phyloP scores from a whole-genome alignment of 2,329 filamentous ascomycete genomes.

The Ceratocystis papillata region DNA sequence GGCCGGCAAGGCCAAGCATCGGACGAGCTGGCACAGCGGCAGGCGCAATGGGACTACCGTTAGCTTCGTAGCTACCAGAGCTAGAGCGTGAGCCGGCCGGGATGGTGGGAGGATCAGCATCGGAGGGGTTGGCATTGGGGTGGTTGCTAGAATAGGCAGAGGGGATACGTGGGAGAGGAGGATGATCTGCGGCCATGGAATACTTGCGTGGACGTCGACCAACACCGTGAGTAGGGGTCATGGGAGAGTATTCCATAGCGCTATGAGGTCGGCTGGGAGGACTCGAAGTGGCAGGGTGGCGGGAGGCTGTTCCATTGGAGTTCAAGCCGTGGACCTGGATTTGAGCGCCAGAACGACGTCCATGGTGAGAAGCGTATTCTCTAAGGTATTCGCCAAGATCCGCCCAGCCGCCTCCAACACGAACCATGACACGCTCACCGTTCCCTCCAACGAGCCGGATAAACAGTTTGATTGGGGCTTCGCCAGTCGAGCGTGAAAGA shows the following conservation, averaged over 20 bases:
- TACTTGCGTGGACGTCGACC: slow-evolving; percentile 43
- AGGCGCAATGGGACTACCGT: neutral
- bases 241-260: slow-evolving; percentile 30
- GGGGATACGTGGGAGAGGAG: slow-evolving; percentile 27
- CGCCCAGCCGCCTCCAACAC: slow-evolving; percentile 96
- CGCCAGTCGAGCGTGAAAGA: slow-evolving; percentile 69
- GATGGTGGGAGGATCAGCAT: slow-evolving; percentile 32
- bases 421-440: slow-evolving; percentile 91
- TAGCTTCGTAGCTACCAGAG: slow-evolving; percentile 46
- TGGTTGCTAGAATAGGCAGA: slow-evolving; percentile 37
- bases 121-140: slow-evolving; percentile 24
- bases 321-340: slow-evolving; percentile 40
- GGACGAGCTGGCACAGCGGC: slow-evolving; percentile 31
- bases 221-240: slow-evolving; percentile 40
- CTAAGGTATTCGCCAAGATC: slow-evolving; percentile 90
- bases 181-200: slow-evolving; percentile 29
- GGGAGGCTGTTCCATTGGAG: slow-evolving; percentile 1
- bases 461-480: slow-evolving; percentile 86
- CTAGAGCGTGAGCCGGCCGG: slow-evolving; percentile 39
- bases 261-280: slow-evolving; percentile 36
- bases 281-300: slow-evolving; percentile 31
- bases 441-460: slow-evolving; percentile 84
- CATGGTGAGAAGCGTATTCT: slow-evolving; percentile 87
- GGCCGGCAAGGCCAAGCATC: slow-evolving; percentile 58
- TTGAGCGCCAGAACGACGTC: slow-evolving; percentile 51